Base-by-base conservation (phyloP, 495 filamentous ascomycete species). In the Astrocystis sublimbata region DNA sequence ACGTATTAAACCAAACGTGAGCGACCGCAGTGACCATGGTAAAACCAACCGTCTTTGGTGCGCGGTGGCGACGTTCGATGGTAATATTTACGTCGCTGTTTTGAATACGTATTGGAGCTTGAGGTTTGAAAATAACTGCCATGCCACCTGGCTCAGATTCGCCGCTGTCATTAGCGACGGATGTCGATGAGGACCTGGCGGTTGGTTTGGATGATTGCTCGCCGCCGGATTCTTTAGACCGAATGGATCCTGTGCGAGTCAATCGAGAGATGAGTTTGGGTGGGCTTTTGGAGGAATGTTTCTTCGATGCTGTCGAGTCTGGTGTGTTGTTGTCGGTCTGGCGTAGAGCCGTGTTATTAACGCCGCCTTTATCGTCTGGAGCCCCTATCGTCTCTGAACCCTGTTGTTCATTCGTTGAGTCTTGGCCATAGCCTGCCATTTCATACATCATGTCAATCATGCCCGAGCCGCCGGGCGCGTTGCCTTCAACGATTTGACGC, bases 1-100 rank as follows among this genome's bases (percentile, higher is more conserved):
- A 97, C 2, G 88, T 76, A 68, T 98, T 98, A 77, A 96, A 96
- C 94, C 94, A 98, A 31, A 97, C 89, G 61, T 97, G 92, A 1
- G 93, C 92, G 36, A 97, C 88, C 0, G 92, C 87, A 4, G 93
- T 97, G 8, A 97, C 92, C 86, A 97, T 89, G 4, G 91, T 90
- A 64, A 90, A 85, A 5, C 89, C 90, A 74, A 91, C 89, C 1
- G 85, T 84, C 15, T 85, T 86, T 68, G 89, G 91, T 54, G 88
- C 91, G 49, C 90, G 85, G 62, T 78, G 78, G 19, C 78, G 67
- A 15, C 90, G 83, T 71, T 97, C 92, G 49, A 97, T 84, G 64
- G 90, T 87, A 65, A 98, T 91, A 72, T 96, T 96, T 64, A 97
- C 80, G 69, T 98, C 94, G 61, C 86, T 90, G 38, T 86, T 89